A percentile compares a stretch with the other conserved stretches of the same genome.
phyloP scores from a whole-genome alignment of 2,329 filamentous ascomycete species.

The Curvularia eragrostidis region DNA sequence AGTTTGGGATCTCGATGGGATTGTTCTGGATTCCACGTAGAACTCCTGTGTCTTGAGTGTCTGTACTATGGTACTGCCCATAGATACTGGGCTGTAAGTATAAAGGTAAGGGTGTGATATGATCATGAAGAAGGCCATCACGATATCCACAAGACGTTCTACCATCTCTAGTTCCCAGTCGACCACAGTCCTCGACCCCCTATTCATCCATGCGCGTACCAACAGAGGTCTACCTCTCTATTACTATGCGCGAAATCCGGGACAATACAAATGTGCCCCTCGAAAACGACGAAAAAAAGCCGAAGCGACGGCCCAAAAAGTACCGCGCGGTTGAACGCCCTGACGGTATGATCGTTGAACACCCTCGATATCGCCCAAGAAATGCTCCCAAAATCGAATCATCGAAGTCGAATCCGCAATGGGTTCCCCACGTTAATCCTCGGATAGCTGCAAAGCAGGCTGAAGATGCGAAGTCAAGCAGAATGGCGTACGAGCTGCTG shows the following conservation, averaged over 20 bases:
- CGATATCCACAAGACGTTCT: not conserved
- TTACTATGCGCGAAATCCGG: not conserved
- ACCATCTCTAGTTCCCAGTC: not conserved
- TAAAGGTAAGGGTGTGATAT: not conserved
- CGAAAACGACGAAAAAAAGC: not conserved
- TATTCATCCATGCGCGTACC: not conserved
- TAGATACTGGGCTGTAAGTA: not conserved
- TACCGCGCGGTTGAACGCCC: slow-evolving; percentile 22
- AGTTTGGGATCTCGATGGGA: slow-evolving; percentile 20
- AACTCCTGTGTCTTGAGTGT: not conserved
- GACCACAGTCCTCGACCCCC: not conserved
- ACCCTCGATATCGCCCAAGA: slow-evolving; percentile 23
- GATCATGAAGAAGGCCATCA: not conserved
- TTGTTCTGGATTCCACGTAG: slow-evolving; percentile 15
- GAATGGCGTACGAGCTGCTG: not conserved
- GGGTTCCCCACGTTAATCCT: not conserved
- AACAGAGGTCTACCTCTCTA: not conserved
- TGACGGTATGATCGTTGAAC: slow-evolving; percentile 28
- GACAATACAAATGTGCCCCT: not conserved
- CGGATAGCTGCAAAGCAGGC: not conserved
- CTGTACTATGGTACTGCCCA: not conserved
- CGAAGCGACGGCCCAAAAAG: slow-evolving; percentile 13
- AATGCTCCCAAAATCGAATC: not conserved
- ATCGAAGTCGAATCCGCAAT: slow-evolving; percentile 7
- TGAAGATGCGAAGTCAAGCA: not conserved